phyloP scores from a whole-genome alignment of 371 early-diverging fungal genomes.

The Polyrhizophydium stewartii region DNA sequence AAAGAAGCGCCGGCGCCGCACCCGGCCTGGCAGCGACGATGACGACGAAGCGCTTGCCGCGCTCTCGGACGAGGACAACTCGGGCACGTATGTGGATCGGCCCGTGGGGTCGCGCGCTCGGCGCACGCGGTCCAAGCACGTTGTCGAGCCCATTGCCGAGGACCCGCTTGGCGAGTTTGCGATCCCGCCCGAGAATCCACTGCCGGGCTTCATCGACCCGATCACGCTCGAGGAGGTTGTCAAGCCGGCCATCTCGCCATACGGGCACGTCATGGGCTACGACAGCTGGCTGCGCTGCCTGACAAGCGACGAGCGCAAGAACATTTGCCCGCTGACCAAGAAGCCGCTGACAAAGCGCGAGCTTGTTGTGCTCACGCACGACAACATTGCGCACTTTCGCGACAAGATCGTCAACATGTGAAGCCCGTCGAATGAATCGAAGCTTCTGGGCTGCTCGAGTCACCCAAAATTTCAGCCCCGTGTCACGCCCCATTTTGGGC shows the following conservation, averaged over 20 bases:
- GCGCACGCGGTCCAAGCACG: conserved; percentile 38
- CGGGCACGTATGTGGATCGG: conserved; percentile 58
- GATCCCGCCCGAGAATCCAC: conserved; percentile 63
- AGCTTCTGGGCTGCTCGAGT: too few relatives aligned
- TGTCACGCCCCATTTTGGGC: too few relatives aligned
- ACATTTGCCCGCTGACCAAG: conserved; percentile 91
- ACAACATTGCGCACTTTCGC: too few relatives aligned
- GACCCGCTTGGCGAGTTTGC: conserved; percentile 19
- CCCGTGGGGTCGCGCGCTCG: conserved; percentile 40
- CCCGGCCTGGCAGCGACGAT: conserved; percentile 54
- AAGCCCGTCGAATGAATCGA: too few relatives aligned
- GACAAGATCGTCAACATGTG: too few relatives aligned
- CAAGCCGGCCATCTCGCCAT: conserved; percentile 92
- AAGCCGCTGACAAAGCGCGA: conserved; percentile 87
- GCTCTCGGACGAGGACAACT: conserved; percentile 51
- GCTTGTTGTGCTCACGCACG: conserved; percentile 73
- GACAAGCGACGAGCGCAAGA: conserved; percentile 71
- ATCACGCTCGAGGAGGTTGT: conserved; percentile 87
- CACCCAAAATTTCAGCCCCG: too few relatives aligned
- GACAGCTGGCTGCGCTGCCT: conserved; percentile 93
- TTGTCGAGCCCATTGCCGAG: conserved; percentile 30
- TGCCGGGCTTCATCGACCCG: conserved; percentile 89
- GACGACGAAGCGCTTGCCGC: conserved; percentile 12
- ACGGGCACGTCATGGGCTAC: conserved; percentile 88
- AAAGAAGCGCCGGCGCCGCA: too few relatives aligned